Percentiles rank a stretch among this genome's conserved stretches.
These are phyloP conservation scores for Penstemon eatonii DNA, from an alignment of 257 asterid genomes.

Conservation along the genomic window DNA sequence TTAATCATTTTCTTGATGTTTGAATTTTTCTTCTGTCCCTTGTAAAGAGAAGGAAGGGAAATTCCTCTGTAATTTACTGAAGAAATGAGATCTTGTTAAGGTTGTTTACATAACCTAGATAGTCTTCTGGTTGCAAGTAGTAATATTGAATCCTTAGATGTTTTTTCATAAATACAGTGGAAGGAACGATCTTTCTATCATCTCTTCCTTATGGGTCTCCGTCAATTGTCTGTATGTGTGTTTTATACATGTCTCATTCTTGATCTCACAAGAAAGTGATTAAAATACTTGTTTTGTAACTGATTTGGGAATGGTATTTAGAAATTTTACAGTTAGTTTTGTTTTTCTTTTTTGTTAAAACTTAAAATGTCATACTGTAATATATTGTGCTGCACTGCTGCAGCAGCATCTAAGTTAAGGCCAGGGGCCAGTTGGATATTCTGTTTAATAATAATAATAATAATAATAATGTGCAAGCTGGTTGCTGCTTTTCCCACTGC, in stretches of 20 bases:
- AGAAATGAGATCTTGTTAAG: conserved; percentile 16
- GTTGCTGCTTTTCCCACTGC: conserved; percentile 44
- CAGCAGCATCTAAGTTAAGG: conserved; percentile 25
- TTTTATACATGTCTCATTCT: too few relatives aligned
- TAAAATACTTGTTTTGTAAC: too few relatives aligned
- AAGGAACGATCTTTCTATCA: conserved; percentile 18
- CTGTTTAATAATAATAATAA: conserved; percentile 31
- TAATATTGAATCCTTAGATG: conserved; percentile 7
- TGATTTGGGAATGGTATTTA: neutral
- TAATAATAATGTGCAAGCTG: conserved; percentile 35
- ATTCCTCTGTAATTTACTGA: conserved; percentile 23
- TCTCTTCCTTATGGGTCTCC: neutral
- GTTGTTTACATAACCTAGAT: neutral
- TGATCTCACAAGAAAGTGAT: too few relatives aligned
- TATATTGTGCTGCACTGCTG: neutral
- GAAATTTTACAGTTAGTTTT: neutral
- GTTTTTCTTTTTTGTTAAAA: too few relatives aligned
- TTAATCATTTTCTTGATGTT: conserved; percentile 27
- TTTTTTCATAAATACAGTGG: conserved; percentile 5
- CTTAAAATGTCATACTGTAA: too few relatives aligned
- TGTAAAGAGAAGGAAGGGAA: conserved; percentile 21
- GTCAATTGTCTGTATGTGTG: neutral
- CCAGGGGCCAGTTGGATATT: conserved; percentile 38
- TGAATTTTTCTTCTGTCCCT: conserved; percentile 14
- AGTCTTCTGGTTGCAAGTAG: conserved; percentile 20